Evolutionary conservation across 495 filamentous ascomycete species (phyloP), one percentile per base, ranked within the genome.

Genomic region (Annulohypoxylon maeteangense): DNA sequence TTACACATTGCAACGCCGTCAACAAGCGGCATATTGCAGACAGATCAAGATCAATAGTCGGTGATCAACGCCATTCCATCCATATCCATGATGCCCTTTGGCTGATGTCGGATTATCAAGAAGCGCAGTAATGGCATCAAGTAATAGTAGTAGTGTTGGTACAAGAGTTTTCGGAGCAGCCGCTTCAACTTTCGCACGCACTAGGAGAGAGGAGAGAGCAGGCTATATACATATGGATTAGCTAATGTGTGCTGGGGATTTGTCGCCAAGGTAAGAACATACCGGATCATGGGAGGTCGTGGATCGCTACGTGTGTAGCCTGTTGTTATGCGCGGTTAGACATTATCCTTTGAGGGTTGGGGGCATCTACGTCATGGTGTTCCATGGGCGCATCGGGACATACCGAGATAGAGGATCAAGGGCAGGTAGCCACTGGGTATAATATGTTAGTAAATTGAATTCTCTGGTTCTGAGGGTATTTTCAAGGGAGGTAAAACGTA

Each of bases 351-450:
- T 29, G 27, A 29, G 27, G 6, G 6, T 4, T 12, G 40, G 36
- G 51, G 16, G 23, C 4, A 29, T 54, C 31, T 42, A 42, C 32
- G 55, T 55, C 57, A 32, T 51, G 42, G 31, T 61, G 25, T 53
- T 38, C 20, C 5, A 62, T 23, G 66, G 18, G 62, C 62, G 56
- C 53, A 25, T 56, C 29, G 59, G 59, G n/a, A 67, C 88, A 73
- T 90, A 97, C 93, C 95, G 72, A 99, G 91, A 82, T 98, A 99
- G 81, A 99, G 85, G 79, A 99, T 96, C 81, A 99, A 82, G 78
- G 95, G 95, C 50, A 99, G 87, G 79, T 98, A 99, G 80, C 95
- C 95, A 85, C 94, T 97, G 14, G 12, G 12, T 1, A 75, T 67
- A 72, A 22, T 12, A 29, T 32, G 50, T 77, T 42, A 63, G 50